phyloP scores from a whole-genome alignment of 2,329 filamentous ascomycete species.

The Trichoderma hamatum region DNA sequence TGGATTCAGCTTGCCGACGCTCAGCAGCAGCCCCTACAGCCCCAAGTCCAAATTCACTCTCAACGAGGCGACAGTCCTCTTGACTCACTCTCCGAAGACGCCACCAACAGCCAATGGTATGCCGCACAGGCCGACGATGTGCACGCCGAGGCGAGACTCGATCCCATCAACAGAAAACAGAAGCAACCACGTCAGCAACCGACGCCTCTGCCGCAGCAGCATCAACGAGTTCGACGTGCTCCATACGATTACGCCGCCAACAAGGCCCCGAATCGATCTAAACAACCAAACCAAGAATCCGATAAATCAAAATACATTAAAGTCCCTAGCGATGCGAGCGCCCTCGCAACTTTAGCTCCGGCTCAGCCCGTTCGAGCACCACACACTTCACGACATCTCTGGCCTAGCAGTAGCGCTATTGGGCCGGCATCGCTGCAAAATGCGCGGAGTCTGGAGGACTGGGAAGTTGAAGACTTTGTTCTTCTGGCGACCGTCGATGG shows the following conservation, averaged over 20 bases:
- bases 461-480: slow-evolving; percentile 99
- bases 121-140: slow-evolving; percentile 38
- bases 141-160: slow-evolving; percentile 34
- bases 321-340: slow-evolving; percentile 76
- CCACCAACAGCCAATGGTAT: slow-evolving; percentile 36
- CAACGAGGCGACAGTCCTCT: slow-evolving; percentile 31
- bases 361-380: slow-evolving; percentile 94
- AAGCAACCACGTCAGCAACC: slow-evolving; percentile 26
- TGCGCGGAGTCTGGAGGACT: slow-evolving; percentile 98
- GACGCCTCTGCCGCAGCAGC: slow-evolving; percentile 27
- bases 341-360: slow-evolving; percentile 97
- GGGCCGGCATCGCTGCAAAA: slow-evolving; percentile 79
- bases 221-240: slow-evolving; percentile 29
- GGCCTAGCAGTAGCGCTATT: slow-evolving; percentile 61
- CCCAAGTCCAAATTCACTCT: slow-evolving; percentile 18
- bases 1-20: slow-evolving; percentile 60
- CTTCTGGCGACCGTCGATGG: slow-evolving; percentile 99
- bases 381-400: slow-evolving; percentile 64
- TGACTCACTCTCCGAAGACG: slow-evolving; percentile 36
- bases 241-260: slow-evolving; percentile 21
- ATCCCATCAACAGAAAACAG: slow-evolving; percentile 35
- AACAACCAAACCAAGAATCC: slow-evolving; percentile 38
- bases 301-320: slow-evolving; percentile 41
- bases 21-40: slow-evolving; percentile 62
- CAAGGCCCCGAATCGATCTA: slow-evolving; percentile 34